Evolutionary conservation across 2,329 filamentous ascomycete genomes (phyloP).

Genomic region (Tolypocladium endophyticum): DNA sequence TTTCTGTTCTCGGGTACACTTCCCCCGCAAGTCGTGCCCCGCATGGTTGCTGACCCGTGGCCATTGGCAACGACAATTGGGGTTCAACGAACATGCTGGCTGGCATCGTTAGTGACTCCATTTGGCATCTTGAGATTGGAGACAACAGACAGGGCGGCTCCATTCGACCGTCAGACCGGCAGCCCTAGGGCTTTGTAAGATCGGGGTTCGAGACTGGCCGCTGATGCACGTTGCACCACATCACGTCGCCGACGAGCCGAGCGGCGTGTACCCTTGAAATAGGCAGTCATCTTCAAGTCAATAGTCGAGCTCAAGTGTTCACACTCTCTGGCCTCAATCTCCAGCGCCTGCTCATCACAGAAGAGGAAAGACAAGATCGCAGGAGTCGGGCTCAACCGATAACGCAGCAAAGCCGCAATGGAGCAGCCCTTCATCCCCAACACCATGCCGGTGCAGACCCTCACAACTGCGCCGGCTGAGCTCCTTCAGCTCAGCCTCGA

Average conservation of each 20-base stretch:
- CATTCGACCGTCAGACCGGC: not conserved
- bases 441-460: slow-evolving; percentile 14
- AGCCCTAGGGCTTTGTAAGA: not conserved
- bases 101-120: not conserved
- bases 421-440: slow-evolving; percentile 21
- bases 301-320: not conserved
- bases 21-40: not conserved
- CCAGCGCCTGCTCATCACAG: not conserved
- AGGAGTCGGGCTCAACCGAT: too few relatives aligned
- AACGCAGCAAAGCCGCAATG: slow-evolving; percentile 7
- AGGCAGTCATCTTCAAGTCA: not conserved
- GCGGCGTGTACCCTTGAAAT: not conserved
- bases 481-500: slow-evolving; percentile 24
- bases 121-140: not conserved
- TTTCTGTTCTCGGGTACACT: too few relatives aligned
- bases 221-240: not conserved
- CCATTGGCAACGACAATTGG: not conserved
- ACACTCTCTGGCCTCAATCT: not conserved
- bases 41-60: too few relatives aligned
- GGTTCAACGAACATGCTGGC: not conserved
- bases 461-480: slow-evolving; percentile 14
- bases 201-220: not conserved
- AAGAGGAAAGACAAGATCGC: not conserved
- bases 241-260: not conserved
- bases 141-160: not conserved